Evolutionary conservation across 2,329 filamentous ascomycete species (phyloP).

Genomic region (Cadophora malorum): DNA sequence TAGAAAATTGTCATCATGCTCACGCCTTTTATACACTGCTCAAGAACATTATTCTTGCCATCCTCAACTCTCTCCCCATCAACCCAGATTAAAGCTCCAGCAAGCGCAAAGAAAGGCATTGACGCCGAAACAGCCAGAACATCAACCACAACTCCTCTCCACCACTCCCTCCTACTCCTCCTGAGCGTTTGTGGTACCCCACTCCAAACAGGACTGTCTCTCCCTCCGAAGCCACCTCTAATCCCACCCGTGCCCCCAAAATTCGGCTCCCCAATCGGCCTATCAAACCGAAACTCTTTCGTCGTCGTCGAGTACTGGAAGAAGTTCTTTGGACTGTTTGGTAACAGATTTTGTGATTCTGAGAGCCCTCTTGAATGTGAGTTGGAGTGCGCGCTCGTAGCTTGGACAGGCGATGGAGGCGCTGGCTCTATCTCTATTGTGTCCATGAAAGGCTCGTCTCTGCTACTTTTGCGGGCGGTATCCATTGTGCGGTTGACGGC

Average conservation of each 20-base stretch:
- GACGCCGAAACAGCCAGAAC: conserved; percentile 13
- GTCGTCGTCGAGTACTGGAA: conserved; percentile 29
- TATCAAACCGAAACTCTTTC: conserved; percentile 20
- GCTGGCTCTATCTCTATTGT: conserved; percentile 20
- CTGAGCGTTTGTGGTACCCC: conserved; percentile 26
- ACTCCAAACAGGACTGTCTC: conserved; percentile 24
- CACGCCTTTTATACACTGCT: conserved; percentile 30
- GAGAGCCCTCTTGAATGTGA: conserved; percentile 27
- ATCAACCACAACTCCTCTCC: conserved; percentile 23
- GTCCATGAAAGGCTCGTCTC: conserved; percentile 15
- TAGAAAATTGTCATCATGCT: background rate
- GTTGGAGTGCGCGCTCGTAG: conserved; percentile 10
- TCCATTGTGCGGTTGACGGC: conserved; percentile 28
- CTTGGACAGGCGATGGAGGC: conserved; percentile 2
- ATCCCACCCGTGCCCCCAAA: background rate
- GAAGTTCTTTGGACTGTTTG: conserved; percentile 25
- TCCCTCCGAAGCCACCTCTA: conserved; percentile 12
- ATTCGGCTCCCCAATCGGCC: conserved; percentile 14
- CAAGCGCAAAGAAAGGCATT: conserved; percentile 32
- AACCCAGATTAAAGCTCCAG: conserved; percentile 24
- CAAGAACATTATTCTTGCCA: conserved; percentile 25
- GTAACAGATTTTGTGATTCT: conserved; percentile 29
- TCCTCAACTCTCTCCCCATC: conserved; percentile 21
- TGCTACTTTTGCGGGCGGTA: background rate
- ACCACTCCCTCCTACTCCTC: conserved; percentile 23